A percentile compares a stretch with the other conserved stretches of the same genome.
These are phyloP conservation scores for Ogataea trehaloabstinens DNA, from an alignment of 805 yeast species.

Conservation along the genomic window DNA sequence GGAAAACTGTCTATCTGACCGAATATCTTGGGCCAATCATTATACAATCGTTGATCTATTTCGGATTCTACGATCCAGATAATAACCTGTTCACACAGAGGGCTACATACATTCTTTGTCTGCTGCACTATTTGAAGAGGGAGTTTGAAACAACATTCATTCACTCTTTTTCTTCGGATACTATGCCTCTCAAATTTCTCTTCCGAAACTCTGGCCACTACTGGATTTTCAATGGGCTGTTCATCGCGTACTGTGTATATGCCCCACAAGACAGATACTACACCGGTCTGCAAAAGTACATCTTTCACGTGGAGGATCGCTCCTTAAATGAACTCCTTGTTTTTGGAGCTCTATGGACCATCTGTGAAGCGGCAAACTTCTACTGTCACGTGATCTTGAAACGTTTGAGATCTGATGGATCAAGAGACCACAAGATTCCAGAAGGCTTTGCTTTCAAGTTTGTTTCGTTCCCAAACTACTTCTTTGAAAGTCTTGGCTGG, in stretches of 20 bases:
- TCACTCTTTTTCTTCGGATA: conserved; percentile 81
- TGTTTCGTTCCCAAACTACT: conserved; percentile 92
- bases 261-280: conserved; percentile 28
- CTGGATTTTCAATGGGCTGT: conserved; percentile 82
- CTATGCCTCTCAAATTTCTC: conserved; percentile 88
- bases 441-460: conserved; percentile 78
- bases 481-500: conserved; percentile 84
- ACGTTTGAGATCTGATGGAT: conserved; percentile 51
- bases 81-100: conserved; percentile 51
- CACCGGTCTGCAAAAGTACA: conserved; percentile 24
- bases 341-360: conserved; percentile 45
- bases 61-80: conserved; percentile 35
- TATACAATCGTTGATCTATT: conserved; percentile 70
- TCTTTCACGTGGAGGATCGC: conserved; percentile 47
- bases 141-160: conserved; percentile 83
- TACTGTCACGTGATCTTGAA: conserved; percentile 68
- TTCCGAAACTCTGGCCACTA: conserved; percentile 90
- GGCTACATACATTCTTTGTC: conserved; percentile 51
- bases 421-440: conserved; percentile 67
- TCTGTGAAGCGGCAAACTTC: conserved; percentile 71
- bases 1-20: conserved; percentile 85
- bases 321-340: conserved; percentile 30
- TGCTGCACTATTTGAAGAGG: conserved; percentile 82
- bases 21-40: conserved; percentile 91
- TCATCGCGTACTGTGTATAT: conserved; percentile 34